Evolutionary conservation across 371 early-diverging fungal species (phyloP).

Genomic region (Umbelopsis sp.): DNA sequence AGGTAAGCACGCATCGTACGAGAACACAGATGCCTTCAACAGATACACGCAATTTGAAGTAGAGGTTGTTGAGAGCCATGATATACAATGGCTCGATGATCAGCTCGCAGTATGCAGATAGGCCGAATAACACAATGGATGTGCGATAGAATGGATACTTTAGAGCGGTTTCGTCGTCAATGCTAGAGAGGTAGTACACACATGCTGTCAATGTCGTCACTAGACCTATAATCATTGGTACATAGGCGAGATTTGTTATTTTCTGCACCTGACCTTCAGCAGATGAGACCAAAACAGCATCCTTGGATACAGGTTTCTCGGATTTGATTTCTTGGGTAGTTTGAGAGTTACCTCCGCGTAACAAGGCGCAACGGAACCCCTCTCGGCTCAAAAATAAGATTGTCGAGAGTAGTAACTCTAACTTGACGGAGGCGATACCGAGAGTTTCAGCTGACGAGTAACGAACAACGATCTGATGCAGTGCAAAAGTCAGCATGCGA

Average conservation of each 20-base stretch:
- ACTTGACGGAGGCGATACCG: constrained; percentile 83
- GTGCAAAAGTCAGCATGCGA: constrained; percentile 75
- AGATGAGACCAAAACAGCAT: constrained; percentile 22
- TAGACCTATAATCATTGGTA: constrained; percentile 70
- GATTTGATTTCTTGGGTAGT: constrained; percentile 23
- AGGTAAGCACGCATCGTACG: constrained; percentile 70
- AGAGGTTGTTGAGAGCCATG: constrained; percentile 67
- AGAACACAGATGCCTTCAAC: constrained; percentile 84
- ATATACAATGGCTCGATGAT: constrained; percentile 85
- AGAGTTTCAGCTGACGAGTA: constrained; percentile 70
- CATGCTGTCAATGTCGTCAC: constrained; percentile 54
- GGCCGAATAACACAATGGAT: constrained; percentile 66
- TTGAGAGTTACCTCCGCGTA: constrained; percentile 42
- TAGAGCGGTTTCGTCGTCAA: constrained; percentile 33
- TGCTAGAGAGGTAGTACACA: constrained; percentile 52
- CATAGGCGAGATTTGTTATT: constrained; percentile 76
- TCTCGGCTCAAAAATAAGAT: constrained; percentile 93
- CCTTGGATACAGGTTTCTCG: constrained; percentile 19
- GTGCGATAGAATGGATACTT: constrained; percentile 49
- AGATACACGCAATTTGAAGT: constrained; percentile 77
- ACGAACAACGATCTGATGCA: constrained; percentile 79
- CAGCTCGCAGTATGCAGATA: constrained; percentile 78
- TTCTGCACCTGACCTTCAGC: constrained; percentile 48
- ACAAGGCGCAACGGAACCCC: constrained; percentile 82
- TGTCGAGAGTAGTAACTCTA: constrained; percentile 85